Evolutionary conservation across 441 rosid genomes (phyloP).

Genomic region (Bruguiera hainesii): DNA sequence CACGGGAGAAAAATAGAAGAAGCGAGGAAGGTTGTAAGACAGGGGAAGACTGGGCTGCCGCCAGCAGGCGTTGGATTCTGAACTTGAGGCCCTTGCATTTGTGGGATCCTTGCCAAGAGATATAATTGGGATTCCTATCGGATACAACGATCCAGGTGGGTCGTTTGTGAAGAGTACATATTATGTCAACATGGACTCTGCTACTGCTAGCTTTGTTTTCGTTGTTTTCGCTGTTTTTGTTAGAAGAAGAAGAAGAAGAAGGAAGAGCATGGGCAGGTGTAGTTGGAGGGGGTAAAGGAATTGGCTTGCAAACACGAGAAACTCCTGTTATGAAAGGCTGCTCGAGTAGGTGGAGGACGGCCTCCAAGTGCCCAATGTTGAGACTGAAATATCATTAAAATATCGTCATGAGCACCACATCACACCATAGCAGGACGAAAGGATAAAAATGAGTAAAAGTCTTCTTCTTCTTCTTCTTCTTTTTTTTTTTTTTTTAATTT

Average conservation of each 20-base stretch:
- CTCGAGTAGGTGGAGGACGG: constrained; percentile 54
- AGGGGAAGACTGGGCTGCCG: constrained; percentile 47
- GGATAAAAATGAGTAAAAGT: too few species aligned
- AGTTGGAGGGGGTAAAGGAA: constrained; percentile 28
- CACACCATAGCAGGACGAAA: background rate
- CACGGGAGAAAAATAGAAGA: constrained; percentile 67
- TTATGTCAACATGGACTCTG: constrained; percentile 63
- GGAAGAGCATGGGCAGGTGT: background rate
- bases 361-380: constrained; percentile 83
- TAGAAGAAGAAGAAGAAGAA: too few species aligned
- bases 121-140: constrained; percentile 55
- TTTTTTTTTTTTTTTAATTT: too few species aligned
- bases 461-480: too few species aligned
- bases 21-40: constrained; percentile 52
- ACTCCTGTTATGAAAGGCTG: constrained; percentile 59
- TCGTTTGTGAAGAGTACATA: constrained; percentile 52
- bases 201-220: constrained; percentile 13
- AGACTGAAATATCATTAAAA: constrained; percentile 34
- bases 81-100: constrained; percentile 49
- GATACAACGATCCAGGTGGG: constrained; percentile 72
- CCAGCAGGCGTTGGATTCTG: constrained; percentile 44
- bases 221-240: too few species aligned
- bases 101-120: constrained; percentile 37
- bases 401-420: background rate
- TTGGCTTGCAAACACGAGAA: constrained; percentile 76